These are phyloP conservation scores for Daldinia caldariorum DNA, from an alignment of 495 filamentous ascomycete genomes.

Conservation along the genomic window DNA sequence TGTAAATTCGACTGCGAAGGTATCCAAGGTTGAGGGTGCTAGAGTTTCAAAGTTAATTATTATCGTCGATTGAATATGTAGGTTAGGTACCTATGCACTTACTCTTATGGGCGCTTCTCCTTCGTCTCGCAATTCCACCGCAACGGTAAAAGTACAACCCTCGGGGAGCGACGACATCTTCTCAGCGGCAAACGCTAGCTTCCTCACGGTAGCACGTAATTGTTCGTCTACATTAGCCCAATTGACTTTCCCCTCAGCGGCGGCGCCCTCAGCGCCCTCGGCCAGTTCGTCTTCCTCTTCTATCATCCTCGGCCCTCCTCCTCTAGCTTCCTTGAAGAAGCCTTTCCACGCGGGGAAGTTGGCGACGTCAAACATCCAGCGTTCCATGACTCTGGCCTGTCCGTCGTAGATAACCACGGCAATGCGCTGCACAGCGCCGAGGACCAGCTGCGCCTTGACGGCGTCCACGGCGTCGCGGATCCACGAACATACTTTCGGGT, in stretches of 20 bases:
- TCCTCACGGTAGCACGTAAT: constrained; percentile 60
- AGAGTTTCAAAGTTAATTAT: background rate
- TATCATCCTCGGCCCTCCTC: constrained; percentile 23
- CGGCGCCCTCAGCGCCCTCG: constrained; percentile 17
- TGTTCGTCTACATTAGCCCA: constrained; percentile 59
- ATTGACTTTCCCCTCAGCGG: constrained; percentile 42
- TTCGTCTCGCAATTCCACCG: constrained; percentile 82
- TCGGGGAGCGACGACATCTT: constrained; percentile 71
- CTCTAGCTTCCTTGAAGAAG: constrained; percentile 26
- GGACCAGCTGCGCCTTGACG: constrained; percentile 76
- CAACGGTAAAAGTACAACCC: constrained; percentile 86
- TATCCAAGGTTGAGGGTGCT: constrained; percentile 75
- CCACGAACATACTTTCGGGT: constrained; percentile 91
- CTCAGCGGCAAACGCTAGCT: constrained; percentile 65
- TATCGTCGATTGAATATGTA: too few relatives aligned
- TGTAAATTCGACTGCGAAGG: constrained; percentile 64
- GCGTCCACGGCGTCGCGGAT: constrained; percentile 84
- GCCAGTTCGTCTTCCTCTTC: constrained; percentile 33
- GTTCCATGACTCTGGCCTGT: constrained; percentile 67
- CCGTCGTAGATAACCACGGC: constrained; percentile 76
- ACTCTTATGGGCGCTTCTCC: constrained; percentile 77
- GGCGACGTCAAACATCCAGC: constrained; percentile 85
- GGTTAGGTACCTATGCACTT: constrained; percentile 40
- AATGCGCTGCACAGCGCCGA: constrained; percentile 70
- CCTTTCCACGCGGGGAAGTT: constrained; percentile 73